A percentile compares a stretch with the other conserved stretches of the same genome.
Conservation (phyloP, 805 yeast species). For the Saturnispora diversa region DNA sequence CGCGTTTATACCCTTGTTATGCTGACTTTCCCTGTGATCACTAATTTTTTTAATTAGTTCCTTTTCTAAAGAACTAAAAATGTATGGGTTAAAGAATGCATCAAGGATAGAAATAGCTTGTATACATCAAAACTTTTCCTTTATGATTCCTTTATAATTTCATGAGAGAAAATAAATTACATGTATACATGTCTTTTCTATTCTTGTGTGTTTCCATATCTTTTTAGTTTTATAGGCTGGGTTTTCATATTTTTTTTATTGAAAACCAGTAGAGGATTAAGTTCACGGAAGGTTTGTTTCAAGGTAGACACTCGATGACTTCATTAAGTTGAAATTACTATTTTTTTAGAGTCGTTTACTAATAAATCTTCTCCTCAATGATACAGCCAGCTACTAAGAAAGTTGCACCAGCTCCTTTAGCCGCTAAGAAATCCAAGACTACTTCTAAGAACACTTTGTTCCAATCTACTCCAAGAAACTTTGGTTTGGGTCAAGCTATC, state of each 20-base stretch:
- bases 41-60: neutral
- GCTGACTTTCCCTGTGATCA: conserved; percentile 4
- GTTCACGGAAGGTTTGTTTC: conserved; percentile 15
- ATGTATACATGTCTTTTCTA: conserved; percentile 11
- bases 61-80: neutral
- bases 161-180: neutral
- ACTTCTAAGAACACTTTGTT: conserved; percentile 71
- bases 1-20: conserved; percentile 8
- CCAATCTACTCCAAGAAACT: conserved; percentile 85
- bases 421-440: conserved; percentile 55
- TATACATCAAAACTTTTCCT: conserved; percentile 3
- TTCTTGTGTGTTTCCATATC: neutral
- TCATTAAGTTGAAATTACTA: conserved; percentile 4
- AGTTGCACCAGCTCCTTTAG: conserved; percentile 98
- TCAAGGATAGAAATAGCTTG: neutral
- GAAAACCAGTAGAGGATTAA: conserved; percentile 19
- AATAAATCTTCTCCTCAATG: conserved; percentile 27
- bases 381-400: conserved; percentile 45
- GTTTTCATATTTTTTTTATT: conserved; percentile 2
- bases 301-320: conserved; percentile 25
- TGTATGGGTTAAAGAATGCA: conserved; percentile 1
- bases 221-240: neutral
- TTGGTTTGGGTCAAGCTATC: conserved; percentile 92
- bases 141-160: neutral
- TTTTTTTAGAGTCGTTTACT: conserved; percentile 4